These are phyloP conservation scores for Piper longum DNA, from an alignment of 164 flowering plant genomes.

Conservation along the genomic window DNA sequence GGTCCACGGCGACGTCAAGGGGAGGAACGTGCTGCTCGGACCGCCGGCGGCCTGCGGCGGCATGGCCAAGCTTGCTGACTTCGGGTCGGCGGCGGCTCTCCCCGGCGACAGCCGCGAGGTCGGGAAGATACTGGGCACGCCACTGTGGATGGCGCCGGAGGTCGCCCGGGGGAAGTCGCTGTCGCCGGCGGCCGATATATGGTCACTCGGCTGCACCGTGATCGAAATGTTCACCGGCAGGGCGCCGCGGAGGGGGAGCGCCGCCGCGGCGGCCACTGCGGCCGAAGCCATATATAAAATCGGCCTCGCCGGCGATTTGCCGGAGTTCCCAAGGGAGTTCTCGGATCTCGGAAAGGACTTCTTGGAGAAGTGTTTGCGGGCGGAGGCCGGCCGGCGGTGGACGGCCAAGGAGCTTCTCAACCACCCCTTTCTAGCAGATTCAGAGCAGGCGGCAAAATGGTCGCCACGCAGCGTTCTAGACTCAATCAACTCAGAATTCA, in stretches of 20 bases:
- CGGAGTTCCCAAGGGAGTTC: conserved; percentile 29
- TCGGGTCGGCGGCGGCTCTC: conserved; percentile 43
- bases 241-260: conserved; percentile 41
- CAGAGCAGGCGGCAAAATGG: neutral
- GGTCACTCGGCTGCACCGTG: conserved; percentile 76
- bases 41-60: conserved; percentile 6
- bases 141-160: conserved; percentile 93
- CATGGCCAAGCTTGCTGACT: conserved; percentile 56
- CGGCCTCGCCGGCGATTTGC: conserved; percentile 36
- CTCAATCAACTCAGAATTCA: conserved; percentile 19
- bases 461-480: conserved; percentile 58
- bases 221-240: conserved; percentile 63
- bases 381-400: conserved; percentile 38
- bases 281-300: conserved; percentile 22
- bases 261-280: conserved; percentile 10
- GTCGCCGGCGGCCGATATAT: conserved; percentile 55
- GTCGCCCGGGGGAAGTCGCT: conserved; percentile 42
- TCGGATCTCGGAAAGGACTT: conserved; percentile 45
- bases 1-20: conserved; percentile 77
- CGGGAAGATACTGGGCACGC: conserved; percentile 46
- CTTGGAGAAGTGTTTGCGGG: conserved; percentile 33
- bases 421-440: conserved; percentile 35
- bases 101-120: neutral
- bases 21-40: conserved; percentile 43
- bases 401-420: conserved; percentile 38